A percentile compares a stretch with the other conserved stretches of the same genome.
Conservation (phyloP, 2,329 filamentous ascomycete genomes). For the Fusarium oligoseptatum region DNA sequence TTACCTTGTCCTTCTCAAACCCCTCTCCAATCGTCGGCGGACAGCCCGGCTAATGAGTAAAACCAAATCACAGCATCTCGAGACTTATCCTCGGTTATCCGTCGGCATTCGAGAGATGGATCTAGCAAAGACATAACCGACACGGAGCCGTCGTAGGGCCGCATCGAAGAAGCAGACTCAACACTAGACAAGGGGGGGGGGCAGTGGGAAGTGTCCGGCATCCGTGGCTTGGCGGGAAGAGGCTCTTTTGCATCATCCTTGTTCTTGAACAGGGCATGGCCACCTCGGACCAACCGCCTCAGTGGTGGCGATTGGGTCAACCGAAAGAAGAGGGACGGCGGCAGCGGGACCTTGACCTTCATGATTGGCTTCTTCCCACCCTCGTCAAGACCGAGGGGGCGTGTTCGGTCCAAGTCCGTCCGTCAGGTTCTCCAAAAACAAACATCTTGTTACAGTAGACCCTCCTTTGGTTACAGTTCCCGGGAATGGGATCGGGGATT, state of each 20-base stretch:
- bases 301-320: constrained; percentile 3
- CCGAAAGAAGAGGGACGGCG: background rate
- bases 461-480: background rate
- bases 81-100: constrained; percentile 44
- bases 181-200: constrained; percentile 15
- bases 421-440: background rate
- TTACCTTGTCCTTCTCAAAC: background rate
- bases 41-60: constrained; percentile 27
- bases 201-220: constrained; percentile 20
- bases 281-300: background rate
- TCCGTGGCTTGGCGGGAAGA: constrained; percentile 20
- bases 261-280: constrained; percentile 1
- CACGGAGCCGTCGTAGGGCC: constrained; percentile 23
- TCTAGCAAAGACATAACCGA: constrained; percentile 12
- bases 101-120: constrained; percentile 35
- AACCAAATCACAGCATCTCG: background rate
- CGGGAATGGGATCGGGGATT: background rate
- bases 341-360: background rate
- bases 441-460: constrained; percentile 3
- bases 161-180: constrained; percentile 8
- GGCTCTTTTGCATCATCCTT: constrained; percentile 28
- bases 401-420: constrained; percentile 12
- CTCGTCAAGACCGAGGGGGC: background rate
- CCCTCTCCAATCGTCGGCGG: background rate
- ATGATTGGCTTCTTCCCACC: background rate